A percentile compares a stretch with the other conserved stretches of the same genome.
These are phyloP conservation scores for Melampsora larici-populina DNA, from an alignment of 1,284 basidiomycete genomes.

Conservation along the genomic window DNA sequence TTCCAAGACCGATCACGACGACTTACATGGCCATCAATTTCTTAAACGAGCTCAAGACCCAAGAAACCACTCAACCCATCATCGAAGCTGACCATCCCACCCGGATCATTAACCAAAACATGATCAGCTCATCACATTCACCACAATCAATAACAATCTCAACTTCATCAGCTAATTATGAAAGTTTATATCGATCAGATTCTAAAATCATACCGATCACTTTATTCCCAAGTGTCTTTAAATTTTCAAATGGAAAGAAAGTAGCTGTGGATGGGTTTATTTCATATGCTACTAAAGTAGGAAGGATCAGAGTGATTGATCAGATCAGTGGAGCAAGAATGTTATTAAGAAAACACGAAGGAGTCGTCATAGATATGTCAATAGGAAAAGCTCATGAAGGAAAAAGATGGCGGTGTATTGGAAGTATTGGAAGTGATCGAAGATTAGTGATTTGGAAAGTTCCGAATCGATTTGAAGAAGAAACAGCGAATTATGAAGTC, in stretches of 20 bases:
- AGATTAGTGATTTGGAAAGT: conserved; percentile 37
- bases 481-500: conserved; percentile 13
- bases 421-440: conserved; percentile 15
- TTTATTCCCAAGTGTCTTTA: conserved; percentile 12
- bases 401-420: conserved; percentile 19
- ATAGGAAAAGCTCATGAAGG: conserved; percentile 5
- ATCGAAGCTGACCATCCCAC: not conserved
- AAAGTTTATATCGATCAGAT: conserved; percentile 21
- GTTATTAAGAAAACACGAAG: conserved; percentile 31
- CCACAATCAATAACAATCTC: conserved; percentile 23
- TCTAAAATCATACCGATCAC: conserved; percentile 26
- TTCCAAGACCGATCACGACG: not conserved
- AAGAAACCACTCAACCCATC: not conserved
- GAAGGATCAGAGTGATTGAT: conserved; percentile 33
- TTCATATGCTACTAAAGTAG: conserved; percentile 37
- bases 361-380: conserved; percentile 29
- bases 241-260: conserved; percentile 15
- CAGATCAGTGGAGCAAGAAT: conserved; percentile 33
- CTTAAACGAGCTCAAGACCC: not conserved
- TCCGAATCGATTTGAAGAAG: conserved; percentile 25
- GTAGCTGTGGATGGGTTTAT: conserved; percentile 40
- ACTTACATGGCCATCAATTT: not conserved
- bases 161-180: not conserved
- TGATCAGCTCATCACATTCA: conserved; percentile 23
- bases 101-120: too few relatives aligned